Percentiles rank a stretch among this genome's conserved stretches.
phyloP scores from a whole-genome alignment of 192 early-diverging fungal genomes.

The Cladochytrium replicatum region DNA sequence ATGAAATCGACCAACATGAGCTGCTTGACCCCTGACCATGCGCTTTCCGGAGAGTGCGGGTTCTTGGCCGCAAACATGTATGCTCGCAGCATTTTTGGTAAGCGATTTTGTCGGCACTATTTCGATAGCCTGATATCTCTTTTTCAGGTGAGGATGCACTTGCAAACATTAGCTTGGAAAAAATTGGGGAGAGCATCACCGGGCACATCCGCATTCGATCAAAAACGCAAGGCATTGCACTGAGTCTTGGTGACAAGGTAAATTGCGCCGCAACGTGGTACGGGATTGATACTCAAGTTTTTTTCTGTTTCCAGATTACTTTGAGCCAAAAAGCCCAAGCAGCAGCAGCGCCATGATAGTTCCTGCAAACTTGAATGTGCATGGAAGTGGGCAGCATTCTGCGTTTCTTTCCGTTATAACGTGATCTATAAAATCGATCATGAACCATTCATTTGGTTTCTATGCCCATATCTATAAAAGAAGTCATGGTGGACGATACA shows the following conservation, averaged over 20 bases:
- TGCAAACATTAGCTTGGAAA: constrained; percentile 93
- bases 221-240: constrained; percentile 98
- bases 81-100: constrained; percentile 92
- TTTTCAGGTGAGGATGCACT: constrained; percentile 97
- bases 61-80: constrained; percentile 98
- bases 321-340: no score
- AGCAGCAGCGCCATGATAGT: no score
- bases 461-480: no score
- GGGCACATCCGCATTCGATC: constrained; percentile 96
- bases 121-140: neutral
- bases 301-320: no score
- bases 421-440: no score
- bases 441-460: no score
- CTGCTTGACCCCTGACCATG: constrained; percentile 91
- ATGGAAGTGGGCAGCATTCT: no score
- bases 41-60: constrained; percentile 88
- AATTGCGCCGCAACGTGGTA: constrained; percentile 39
- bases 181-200: constrained; percentile 52
- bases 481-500: no score
- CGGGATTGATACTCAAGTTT: no score
- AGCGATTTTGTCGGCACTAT: no score
- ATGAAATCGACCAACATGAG: constrained; percentile 96
- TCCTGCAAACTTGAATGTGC: no score
- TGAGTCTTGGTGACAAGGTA: constrained; percentile 70
- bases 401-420: no score